Evolutionary conservation across 2,329 filamentous ascomycete species (phyloP), one percentile per base, ranked within the genome.

Genomic region (Mycosphaerella sp.): DNA sequence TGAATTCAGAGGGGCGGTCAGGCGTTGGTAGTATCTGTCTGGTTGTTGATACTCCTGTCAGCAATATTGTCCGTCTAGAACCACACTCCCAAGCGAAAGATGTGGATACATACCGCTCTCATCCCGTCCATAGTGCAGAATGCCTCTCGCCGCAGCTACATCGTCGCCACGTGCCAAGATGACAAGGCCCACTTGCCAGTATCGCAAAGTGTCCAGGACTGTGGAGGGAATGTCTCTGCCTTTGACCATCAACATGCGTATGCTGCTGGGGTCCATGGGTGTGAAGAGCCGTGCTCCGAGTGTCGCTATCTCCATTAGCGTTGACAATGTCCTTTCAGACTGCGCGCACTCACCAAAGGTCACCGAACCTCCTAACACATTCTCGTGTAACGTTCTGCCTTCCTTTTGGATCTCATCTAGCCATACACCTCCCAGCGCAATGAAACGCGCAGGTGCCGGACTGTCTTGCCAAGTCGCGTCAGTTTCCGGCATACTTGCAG

Each of bases 371-470:
- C 62, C 62, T 2, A 60, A 46, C 5, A 63, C 50, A 41, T 62
- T 54, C 9, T 43, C 16, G 17, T 54, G 42, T 9, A 53, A 41
- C 6, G 44, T 42, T 18, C 56, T 14, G 39, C 51, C 58, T 4
- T 41, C 50, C 8, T 46, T 53, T 17, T 55, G 53, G 8, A 65
- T 64, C 39, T 63, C 62, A 42, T 65, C 63, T 1, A 65, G 57
- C 63, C 63, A 65, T 12, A 64, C 58, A n/a, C 62, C 62, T 12
- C 59, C 59, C 16, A 59, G 49, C 1, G 59, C 45, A 14, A 60
- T 39, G 16, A 61, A 59, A 13, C 36, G 25, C 18, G 21, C n/a
- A 16, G 39, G 30, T 10, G 30, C 30, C 13, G 30, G 30, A 25
- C 21, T 25, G 21, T 6, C 21, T 25, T 25, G 21, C 21, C 21